Evolutionary conservation across 768 basidiomycete species (phyloP), one percentile per base, ranked within the genome.

Genomic region (Butyriboletus loyo): DNA sequence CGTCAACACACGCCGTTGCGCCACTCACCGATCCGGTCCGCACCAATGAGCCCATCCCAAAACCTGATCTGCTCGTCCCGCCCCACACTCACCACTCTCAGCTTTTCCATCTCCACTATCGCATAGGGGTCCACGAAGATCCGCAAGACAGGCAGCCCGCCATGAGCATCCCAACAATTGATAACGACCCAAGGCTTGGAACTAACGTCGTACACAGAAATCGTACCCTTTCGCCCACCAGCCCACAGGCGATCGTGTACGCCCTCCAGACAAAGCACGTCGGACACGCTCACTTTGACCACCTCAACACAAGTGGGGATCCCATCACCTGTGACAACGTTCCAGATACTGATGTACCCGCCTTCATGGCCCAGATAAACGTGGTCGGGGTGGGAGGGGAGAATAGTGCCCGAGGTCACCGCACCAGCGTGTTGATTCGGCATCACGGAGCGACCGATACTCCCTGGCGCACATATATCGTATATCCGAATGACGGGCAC

Each of bases 301-400:
- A 89, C 86, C 56, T 89, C 87, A 14, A 82, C 62, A 63, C 90
- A 96, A 8, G 65, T 66, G 1, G 88, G 87, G 39, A 77, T 73
- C 36, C 80, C 82, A 53, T 82, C 84, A 2, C 70, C 72, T 0
- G 77, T 76, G 2, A 75, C 73, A 10, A 82, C 55, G 22, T 71
- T 60, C 94, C 97, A 99, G n/a, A 95, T 74, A 2, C 86, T 87
- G 56, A 98, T 77, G 62, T 79, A 85, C 0, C 96, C 96, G 37
- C 89, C 93, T 68, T 98, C 95, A 61, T 99, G 96, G 0, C 89
- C 93, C 31, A 99, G 74, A 61, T 86, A 97, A 35, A 91, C 87
- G 27, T 75, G 69, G 2, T 80, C 75, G 0, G 85, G 85, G 19
- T 81, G 75, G 1, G 84, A 80, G 0, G 89, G 86, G 7, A 98